Percentiles rank a stretch among this genome's conserved stretches.
Conservation (phyloP, 805 yeast species). For the Ogataea paraovalis region DNA sequence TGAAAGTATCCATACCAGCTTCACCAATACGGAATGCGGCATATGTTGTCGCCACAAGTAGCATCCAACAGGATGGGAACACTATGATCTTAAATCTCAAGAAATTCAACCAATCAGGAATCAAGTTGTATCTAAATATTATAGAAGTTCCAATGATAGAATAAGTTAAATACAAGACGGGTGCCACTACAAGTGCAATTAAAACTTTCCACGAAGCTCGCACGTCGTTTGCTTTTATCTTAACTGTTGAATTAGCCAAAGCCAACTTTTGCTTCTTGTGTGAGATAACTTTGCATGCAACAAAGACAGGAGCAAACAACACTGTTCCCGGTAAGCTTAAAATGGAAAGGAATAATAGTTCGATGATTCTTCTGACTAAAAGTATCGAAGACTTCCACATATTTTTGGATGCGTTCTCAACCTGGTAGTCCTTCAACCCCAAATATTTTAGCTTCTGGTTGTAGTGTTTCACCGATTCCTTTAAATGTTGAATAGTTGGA, state of each 20-base stretch:
- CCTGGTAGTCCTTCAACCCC: conserved; percentile 70
- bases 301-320: conserved; percentile 83
- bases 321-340: conserved; percentile 84
- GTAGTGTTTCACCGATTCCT: conserved; percentile 61
- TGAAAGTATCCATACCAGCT: conserved; percentile 85
- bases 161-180: conserved; percentile 74
- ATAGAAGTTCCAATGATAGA: conserved; percentile 51
- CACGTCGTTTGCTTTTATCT: conserved; percentile 86
- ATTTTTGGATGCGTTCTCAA: conserved; percentile 50
- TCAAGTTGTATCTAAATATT: conserved; percentile 14
- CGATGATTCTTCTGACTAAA: conserved; percentile 51
- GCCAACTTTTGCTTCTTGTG: conserved; percentile 70
- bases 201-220: conserved; percentile 95
- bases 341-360: conserved; percentile 49
- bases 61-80: conserved; percentile 50
- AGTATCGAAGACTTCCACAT: conserved; percentile 47
- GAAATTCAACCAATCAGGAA: conserved; percentile 11
- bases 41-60: conserved; percentile 73
- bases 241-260: conserved; percentile 79
- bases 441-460: conserved; percentile 60
- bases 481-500: conserved; percentile 61
- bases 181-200: conserved; percentile 84
- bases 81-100: conserved; percentile 25
- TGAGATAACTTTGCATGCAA: conserved; percentile 70
- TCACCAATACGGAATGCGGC: conserved; percentile 90